These are phyloP conservation scores for Psilocybe cubensis DNA, from an alignment of 768 basidiomycete genomes.

Conservation along the genomic window DNA sequence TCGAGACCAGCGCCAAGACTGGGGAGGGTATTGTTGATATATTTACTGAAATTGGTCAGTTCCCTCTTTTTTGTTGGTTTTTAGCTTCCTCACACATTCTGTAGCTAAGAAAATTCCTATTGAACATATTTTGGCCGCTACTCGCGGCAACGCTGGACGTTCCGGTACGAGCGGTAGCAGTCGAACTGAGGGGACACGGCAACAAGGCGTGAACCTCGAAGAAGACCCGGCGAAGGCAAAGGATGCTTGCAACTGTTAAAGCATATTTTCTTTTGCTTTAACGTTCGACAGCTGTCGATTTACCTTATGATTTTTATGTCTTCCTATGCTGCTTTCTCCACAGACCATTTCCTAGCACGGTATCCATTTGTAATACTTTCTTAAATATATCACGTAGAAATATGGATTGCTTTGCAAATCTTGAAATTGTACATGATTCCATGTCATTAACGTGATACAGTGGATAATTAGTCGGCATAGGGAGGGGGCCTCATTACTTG, in stretches of 20 bases:
- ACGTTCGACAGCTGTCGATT: constrained; percentile 7
- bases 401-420: constrained; percentile 16
- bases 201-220: constrained; percentile 71
- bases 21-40: constrained; percentile 95
- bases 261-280: not conserved
- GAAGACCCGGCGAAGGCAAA: constrained; percentile 68
- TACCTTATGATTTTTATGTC: constrained; percentile 35
- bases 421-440: not conserved
- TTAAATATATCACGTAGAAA: constrained; percentile 31
- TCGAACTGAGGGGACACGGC: constrained; percentile 53
- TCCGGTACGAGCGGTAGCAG: constrained; percentile 57
- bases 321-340: constrained; percentile 22
- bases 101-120: constrained; percentile 73
- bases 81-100: constrained; percentile 8
- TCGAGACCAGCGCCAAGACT: constrained; percentile 97
- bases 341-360: constrained; percentile 21
- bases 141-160: constrained; percentile 68
- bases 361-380: constrained; percentile 28
- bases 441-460: constrained; percentile 6
- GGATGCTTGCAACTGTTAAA: constrained; percentile 81
- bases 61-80: constrained; percentile 23
- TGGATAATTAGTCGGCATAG: constrained; percentile 54
- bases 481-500: constrained; percentile 62
- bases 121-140: constrained; percentile 90
- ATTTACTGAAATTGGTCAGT: constrained; percentile 94